Conservation (phyloP, 1,284 basidiomycete species). For the Tilletia setariae region DNA sequence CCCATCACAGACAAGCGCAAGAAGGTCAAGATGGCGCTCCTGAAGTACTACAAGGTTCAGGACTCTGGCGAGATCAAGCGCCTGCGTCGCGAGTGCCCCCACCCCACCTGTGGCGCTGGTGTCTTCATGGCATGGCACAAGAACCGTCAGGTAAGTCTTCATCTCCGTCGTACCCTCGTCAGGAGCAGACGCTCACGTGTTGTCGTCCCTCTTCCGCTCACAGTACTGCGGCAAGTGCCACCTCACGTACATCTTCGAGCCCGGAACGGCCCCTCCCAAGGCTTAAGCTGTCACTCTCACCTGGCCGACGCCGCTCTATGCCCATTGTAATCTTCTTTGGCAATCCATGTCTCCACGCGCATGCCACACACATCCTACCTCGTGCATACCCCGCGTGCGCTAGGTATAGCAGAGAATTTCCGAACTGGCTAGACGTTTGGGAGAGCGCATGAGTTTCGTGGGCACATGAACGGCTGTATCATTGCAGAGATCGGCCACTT, state of each 20-base stretch:
- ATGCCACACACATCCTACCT: too few relatives aligned
- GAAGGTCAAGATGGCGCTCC: constrained; percentile 98
- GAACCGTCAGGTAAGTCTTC: constrained; percentile 42
- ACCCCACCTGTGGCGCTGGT: constrained; percentile 52
- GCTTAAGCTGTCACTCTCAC: constrained; percentile 28
- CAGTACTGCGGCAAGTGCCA: constrained; percentile 54
- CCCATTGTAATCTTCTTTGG: too few relatives aligned
- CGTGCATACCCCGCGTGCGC: too few relatives aligned
- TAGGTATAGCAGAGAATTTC: too few relatives aligned
- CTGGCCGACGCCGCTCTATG: not conserved
- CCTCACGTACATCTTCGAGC: constrained; percentile 54
- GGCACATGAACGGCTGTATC: too few relatives aligned
- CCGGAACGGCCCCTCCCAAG: constrained; percentile 47
- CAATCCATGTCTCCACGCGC: too few relatives aligned
- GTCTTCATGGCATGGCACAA: constrained; percentile 54
- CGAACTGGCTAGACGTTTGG: too few relatives aligned
- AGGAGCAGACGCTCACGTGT: not conserved
- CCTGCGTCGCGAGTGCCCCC: constrained; percentile 90
- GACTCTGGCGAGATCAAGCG: constrained; percentile 95
- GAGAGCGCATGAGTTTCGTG: too few relatives aligned
- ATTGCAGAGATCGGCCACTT: too few relatives aligned
- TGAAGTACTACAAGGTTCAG: constrained; percentile 99
- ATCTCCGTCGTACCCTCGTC: not conserved
- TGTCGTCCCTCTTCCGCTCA: not conserved
- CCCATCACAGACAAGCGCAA: constrained; percentile 73